phyloP scores from a whole-genome alignment of 805 yeast genomes.

The Candida stauntonica region DNA sequence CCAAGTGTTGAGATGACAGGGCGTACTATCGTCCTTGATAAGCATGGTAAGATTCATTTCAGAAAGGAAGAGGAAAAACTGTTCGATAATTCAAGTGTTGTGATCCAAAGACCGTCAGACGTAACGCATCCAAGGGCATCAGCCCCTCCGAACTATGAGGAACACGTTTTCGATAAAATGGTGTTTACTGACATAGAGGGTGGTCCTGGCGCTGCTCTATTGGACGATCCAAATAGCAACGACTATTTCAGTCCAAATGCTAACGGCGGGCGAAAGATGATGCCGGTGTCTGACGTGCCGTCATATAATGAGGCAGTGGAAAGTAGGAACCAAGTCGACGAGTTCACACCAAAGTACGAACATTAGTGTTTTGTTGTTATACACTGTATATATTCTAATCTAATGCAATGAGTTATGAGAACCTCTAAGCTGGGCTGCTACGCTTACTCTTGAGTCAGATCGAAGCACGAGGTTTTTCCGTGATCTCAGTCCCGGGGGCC shows the following conservation, averaged over 20 bases:
- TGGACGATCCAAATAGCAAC: not conserved
- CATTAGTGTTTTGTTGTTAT: not conserved
- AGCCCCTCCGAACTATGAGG: slow-evolving; percentile 77
- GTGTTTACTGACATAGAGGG: slow-evolving; percentile 15
- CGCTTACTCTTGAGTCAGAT: no score
- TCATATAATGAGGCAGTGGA: slow-evolving; percentile 70
- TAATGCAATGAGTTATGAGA: no score
- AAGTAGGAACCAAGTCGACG: slow-evolving; percentile 32
- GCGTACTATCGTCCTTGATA: slow-evolving; percentile 34
- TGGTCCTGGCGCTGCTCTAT: slow-evolving; percentile 4
- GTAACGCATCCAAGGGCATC: slow-evolving; percentile 39
- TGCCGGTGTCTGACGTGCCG: slow-evolving; percentile 58
- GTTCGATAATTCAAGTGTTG: slow-evolving; percentile 20
- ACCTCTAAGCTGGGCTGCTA: no score
- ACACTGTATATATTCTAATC: not conserved
- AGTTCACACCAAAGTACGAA: slow-evolving; percentile 58
- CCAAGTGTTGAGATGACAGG: slow-evolving; percentile 67
- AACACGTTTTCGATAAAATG: slow-evolving; percentile 61
- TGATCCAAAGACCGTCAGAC: slow-evolving; percentile 9
- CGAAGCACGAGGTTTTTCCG: no score
- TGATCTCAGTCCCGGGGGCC: no score
- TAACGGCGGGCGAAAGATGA: not conserved
- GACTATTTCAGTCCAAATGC: not conserved
- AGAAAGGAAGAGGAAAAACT: slow-evolving; percentile 33
- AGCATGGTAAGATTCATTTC: slow-evolving; percentile 38